Evolutionary conservation across 495 filamentous ascomycete species (phyloP), one percentile per base, ranked within the genome.

Genomic region (Articulospora tetracladia): DNA sequence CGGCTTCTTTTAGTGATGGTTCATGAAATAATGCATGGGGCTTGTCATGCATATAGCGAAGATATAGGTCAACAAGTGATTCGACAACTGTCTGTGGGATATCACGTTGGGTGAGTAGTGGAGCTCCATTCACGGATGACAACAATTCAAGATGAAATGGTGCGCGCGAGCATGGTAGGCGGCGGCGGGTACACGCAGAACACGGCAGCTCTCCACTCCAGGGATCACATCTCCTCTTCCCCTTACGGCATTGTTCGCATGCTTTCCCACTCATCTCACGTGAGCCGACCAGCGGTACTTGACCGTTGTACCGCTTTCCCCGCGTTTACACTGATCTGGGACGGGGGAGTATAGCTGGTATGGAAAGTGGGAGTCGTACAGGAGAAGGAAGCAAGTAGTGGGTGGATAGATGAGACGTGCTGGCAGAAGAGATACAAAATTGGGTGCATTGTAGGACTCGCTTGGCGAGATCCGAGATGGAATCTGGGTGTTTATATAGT

Each of bases 21-120:
- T 68, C 66, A 51, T 70, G 66, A 44, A 72, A 72, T 6, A 70
- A 41, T 12, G 70, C 65, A 34, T 72, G 70, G 1, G 70, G 70
- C 44, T 72, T 72, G 56, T 70, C 66, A 55, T 72, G 70, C 26
- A 72, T 69, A 55, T 63, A 64, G 13, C 55, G n/a, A 15, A 72
- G 41, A 55, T 72, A 72, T 10, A 72, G 55, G 36, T 69, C 65
- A 13, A 69, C 60, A 22, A 70, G 57, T 23, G 57, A n/a, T 15
- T 52, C 17, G 26, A 54, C 23, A 34, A 47, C 39, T 1, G 26
- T 28, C 7, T 17, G 26, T 1, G 58, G 26, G 19, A 60, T 24
- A 36, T 39, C 23, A 46, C 11, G 39, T n/a, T 27, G 47, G 3
- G 8, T 24, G 10, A 27, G 17, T 27, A 25, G 47, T 27, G 17